Evolutionary conservation across 352 stramenopile species (phyloP), one percentile per base, ranked within the genome.

Genomic region (Globisporangium takayamanum): DNA sequence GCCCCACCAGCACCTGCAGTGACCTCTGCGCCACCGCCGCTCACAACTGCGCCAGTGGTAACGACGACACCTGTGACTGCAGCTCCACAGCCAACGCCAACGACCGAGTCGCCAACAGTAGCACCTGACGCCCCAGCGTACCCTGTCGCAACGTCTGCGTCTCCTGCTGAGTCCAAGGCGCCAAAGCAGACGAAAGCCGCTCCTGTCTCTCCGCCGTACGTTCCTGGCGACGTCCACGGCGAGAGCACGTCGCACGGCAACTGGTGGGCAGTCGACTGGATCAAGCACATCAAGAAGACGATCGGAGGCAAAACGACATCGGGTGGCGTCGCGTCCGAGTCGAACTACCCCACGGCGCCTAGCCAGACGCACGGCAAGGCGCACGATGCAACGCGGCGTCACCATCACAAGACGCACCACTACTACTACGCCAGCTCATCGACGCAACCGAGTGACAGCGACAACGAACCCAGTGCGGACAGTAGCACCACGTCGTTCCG

Each of bases 161-260:
- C 58, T 0, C 28, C 41, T 28, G 22, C 25, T 1, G 20, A 46
- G 25, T 45, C 56, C 11, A 33, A 14, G 37, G 28, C 15, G 6
- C 41, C 41, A 11, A 16, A 10, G 10, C 50, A 30, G 30, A 45
- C 41, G 41, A 18, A 46, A 46, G 41, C 41, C 3, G 26, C 42
- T 7, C 45, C 42, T 7, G 36, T 22, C n/a, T 53, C 55, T 16
- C 41, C 33, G 5, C 33, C 53, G 3, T 74, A 76, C 39, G 61
- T 66, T 10, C 70, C 70, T 14, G 68, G 66, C 36, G 66, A 28
- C 30, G 70, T 76, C 8, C 70, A 78, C 30, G 51, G 50, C 1
- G 57, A 76, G 57, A 49, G 37, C 48, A 62, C 5, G 15, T 46
- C 58, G 26, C 44, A 71, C 33, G 49, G 62, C 36, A 55, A 22